phyloP scores from a whole-genome alignment of 1,139 yeast species.

The Saccharomyces hybrid region DNA sequence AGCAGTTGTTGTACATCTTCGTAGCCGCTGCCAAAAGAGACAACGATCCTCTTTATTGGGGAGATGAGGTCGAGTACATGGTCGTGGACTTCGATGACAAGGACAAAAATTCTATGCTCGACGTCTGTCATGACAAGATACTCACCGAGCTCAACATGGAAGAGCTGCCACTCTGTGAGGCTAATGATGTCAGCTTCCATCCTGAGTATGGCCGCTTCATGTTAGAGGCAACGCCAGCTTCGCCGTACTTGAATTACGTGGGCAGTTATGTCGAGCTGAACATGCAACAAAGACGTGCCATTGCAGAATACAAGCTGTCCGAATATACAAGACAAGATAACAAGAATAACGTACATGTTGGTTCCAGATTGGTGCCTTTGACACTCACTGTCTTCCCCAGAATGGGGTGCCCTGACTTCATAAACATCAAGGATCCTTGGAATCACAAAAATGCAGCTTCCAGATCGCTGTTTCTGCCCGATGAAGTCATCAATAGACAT shows the following conservation, averaged over 20 bases:
- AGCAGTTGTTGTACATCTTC: conserved; percentile 68
- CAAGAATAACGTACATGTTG: conserved; percentile 34
- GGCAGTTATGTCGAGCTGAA: conserved; percentile 77
- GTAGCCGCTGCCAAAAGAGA: conserved; percentile 49
- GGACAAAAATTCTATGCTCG: conserved; percentile 42
- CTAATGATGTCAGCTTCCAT: conserved; percentile 63
- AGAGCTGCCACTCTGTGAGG: conserved; percentile 31
- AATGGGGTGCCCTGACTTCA: conserved; percentile 73
- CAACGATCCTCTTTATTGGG: conserved; percentile 76
- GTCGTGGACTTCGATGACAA: conserved; percentile 38
- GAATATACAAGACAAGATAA: conserved; percentile 19
- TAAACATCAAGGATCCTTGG: conserved; percentile 59
- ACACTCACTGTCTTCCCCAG: conserved; percentile 81
- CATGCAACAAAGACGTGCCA: conserved; percentile 60
- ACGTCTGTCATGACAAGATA: conserved; percentile 74
- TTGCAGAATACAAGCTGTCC: conserved; percentile 56
- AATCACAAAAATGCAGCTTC: conserved; percentile 49
- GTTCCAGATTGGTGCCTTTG: conserved; percentile 40
- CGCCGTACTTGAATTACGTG: conserved; percentile 48
- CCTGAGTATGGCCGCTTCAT: conserved; percentile 96
- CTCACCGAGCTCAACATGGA: conserved; percentile 55
- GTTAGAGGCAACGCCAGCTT: conserved; percentile 90
- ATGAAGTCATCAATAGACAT: conserved; percentile 90
- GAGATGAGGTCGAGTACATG: conserved; percentile 87
- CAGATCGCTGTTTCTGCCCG: conserved; percentile 83